Evolutionary conservation across 75 land plant species (phyloP).

Genomic region (Sequoiadendron giganteum): DNA sequence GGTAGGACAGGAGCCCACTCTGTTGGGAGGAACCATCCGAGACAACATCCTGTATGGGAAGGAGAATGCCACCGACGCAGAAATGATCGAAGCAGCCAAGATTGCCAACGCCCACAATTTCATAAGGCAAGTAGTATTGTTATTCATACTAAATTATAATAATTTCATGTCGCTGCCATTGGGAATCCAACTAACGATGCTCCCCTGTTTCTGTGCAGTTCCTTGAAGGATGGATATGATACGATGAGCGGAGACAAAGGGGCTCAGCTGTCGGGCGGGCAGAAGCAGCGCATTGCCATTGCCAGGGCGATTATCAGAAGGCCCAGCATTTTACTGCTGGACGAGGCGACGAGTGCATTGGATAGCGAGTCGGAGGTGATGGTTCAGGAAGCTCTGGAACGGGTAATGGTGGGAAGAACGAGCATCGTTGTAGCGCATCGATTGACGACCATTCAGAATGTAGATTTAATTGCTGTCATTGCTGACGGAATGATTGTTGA

Average conservation of each 20-base stretch:
- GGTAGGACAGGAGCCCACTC: conserved; percentile 48
- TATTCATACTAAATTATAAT: not conserved
- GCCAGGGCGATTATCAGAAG: conserved; percentile 51
- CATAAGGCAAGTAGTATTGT: conserved; percentile 31
- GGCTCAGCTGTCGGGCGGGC: conserved; percentile 57
- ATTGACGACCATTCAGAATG: conserved; percentile 44
- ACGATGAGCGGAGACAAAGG: conserved; percentile 59
- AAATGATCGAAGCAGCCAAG: conserved; percentile 36
- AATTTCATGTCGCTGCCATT: no score
- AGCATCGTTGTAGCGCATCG: conserved; percentile 57
- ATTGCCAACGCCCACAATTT: conserved; percentile 49
- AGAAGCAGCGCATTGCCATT: conserved; percentile 55
- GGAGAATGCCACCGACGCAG: conserved; percentile 33
- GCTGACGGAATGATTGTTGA: no score
- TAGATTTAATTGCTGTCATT: conserved; percentile 25
- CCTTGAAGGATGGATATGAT: conserved; percentile 28
- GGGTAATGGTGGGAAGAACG: conserved; percentile 37
- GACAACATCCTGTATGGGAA: conserved; percentile 41
- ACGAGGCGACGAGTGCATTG: conserved; percentile 61
- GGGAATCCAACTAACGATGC: not conserved
- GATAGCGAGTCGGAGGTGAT: conserved; percentile 38
- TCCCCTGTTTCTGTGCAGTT: conserved; percentile 21
- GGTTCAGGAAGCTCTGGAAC: conserved; percentile 53
- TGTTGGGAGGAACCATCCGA: conserved; percentile 41
- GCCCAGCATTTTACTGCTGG: conserved; percentile 39